Evolutionary conservation across 2,329 filamentous ascomycete species (phyloP), one percentile per base, ranked within the genome.

Genomic region (Fusarium dimerum): DNA sequence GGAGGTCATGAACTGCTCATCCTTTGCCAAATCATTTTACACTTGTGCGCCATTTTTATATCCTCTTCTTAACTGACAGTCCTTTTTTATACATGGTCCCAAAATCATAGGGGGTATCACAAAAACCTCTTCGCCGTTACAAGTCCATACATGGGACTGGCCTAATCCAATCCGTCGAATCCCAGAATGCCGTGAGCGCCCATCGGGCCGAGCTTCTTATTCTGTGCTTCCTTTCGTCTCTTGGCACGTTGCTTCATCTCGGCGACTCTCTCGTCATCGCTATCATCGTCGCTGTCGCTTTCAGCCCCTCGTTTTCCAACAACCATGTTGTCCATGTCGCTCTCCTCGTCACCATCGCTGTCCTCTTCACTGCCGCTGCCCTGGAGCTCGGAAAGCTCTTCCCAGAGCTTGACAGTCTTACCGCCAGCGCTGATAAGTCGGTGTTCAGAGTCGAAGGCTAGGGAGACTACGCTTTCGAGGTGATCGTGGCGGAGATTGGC

Each of bases 391-490:
- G 81, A 76, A 54, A 87, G 82, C 67, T 94, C 85, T 88, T 94
- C 85, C 94, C 94, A 99, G 2, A 97, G 86, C 72, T 97, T 97
- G 57, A 99, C 83, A 1, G 86, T 85, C 62, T 82, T 83, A 1
- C 94, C 94, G 48, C 94, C 94, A 11, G 91, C 92, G 65, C 87
- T 95, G 61, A 99, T 91, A 78, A 99, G 84, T 43, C 94, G 82
- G 43, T 92, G 90, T 47, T 87, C 84, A 46, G 88, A 87, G 72
- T 97, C 94, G 59, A 97, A 96, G 1, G 81, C 88, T 1, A 99
- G 72, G 0, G 83, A 89, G 2, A 92, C 82, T 4, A 97, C 92
- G 2, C 88, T 89, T 68, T 97, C 93, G 16, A 94, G 75, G 54
- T 96, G 92, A 65, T 97, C 90, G 68, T 97, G 93, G 62, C 83